Evolutionary conservation across 306 rosid species (phyloP).

Genomic region (Trichosanthes cucumerina): DNA sequence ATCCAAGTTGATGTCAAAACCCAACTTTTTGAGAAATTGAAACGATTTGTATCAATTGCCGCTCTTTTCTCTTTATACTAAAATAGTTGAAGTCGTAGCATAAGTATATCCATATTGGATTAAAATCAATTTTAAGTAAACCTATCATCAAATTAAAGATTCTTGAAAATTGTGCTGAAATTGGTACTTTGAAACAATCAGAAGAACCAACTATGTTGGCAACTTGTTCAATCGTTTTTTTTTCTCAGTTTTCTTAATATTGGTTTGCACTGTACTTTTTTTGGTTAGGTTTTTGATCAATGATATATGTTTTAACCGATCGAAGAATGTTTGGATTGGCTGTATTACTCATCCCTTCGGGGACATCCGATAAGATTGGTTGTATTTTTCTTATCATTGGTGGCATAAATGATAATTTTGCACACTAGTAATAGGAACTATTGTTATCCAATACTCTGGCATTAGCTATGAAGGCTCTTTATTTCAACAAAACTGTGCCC

Average conservation of each 20-base stretch:
- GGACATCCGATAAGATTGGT: too few relatives aligned
- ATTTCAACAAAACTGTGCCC: constrained; percentile 60
- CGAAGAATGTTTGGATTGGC: too few relatives aligned
- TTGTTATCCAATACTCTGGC: background rate
- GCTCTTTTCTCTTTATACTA: too few relatives aligned
- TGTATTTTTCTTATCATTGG: too few relatives aligned
- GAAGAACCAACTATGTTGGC: background rate
- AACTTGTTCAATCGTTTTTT: background rate
- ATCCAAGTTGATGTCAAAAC: too few relatives aligned
- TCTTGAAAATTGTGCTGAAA: background rate
- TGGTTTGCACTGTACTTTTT: background rate
- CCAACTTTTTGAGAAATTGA: too few relatives aligned
- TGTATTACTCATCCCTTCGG: too few relatives aligned
- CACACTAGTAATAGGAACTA: background rate
- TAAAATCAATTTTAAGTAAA: background rate
- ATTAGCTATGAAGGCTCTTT: constrained; percentile 21
- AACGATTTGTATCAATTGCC: too few relatives aligned
- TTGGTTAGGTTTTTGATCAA: too few relatives aligned
- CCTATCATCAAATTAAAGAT: too few relatives aligned
- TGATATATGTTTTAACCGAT: too few relatives aligned
- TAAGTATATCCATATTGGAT: background rate
- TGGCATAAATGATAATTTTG: background rate
- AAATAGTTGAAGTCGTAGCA: too few relatives aligned
- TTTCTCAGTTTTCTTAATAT: background rate
- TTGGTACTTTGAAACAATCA: background rate